These are phyloP conservation scores for Oryza glumipatula DNA, from an alignment of 176 grass and related monocot genomes.

Conservation along the genomic window DNA sequence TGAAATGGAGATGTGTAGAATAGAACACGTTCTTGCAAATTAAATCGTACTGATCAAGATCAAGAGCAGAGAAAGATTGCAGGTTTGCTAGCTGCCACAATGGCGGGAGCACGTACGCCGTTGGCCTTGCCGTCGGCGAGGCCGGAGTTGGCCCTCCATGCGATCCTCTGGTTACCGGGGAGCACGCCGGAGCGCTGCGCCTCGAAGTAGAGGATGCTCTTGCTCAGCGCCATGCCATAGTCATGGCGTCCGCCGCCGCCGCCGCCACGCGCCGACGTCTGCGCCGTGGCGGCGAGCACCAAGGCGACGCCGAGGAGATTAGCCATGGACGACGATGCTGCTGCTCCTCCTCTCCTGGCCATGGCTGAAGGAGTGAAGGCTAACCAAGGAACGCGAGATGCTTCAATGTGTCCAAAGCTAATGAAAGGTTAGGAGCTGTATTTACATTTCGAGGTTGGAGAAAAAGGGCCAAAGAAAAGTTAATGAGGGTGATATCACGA, in stretches of 20 bases:
- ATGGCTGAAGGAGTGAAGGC: neutral
- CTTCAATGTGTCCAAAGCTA: neutral
- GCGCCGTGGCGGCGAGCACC: constrained; percentile 38
- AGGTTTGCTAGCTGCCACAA: neutral
- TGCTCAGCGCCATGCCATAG: constrained; percentile 76
- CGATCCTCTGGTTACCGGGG: constrained; percentile 64
- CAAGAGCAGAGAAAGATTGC: neutral
- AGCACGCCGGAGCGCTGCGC: constrained; percentile 84
- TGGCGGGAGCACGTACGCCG: constrained; percentile 52
- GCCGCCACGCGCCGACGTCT: constrained; percentile 32
- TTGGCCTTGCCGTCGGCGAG: constrained; percentile 79
- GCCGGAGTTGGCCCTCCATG: constrained; percentile 82
- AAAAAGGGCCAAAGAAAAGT: neutral
- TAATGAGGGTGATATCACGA: neutral
- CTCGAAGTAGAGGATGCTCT: constrained; percentile 96
- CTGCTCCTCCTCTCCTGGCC: neutral
- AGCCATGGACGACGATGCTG: neutral
- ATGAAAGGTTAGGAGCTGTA: neutral
- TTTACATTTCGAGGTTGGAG: constrained; percentile 35
- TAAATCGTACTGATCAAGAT: neutral
- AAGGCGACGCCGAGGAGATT: constrained; percentile 18
- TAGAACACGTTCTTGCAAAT: neutral
- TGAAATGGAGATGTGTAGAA: constrained; percentile 11
- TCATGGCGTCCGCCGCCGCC: constrained; percentile 44
- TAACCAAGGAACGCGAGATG: neutral